phyloP scores from a whole-genome alignment of 1,139 yeast species.

The Yamadazyma spencermartinsiae region DNA sequence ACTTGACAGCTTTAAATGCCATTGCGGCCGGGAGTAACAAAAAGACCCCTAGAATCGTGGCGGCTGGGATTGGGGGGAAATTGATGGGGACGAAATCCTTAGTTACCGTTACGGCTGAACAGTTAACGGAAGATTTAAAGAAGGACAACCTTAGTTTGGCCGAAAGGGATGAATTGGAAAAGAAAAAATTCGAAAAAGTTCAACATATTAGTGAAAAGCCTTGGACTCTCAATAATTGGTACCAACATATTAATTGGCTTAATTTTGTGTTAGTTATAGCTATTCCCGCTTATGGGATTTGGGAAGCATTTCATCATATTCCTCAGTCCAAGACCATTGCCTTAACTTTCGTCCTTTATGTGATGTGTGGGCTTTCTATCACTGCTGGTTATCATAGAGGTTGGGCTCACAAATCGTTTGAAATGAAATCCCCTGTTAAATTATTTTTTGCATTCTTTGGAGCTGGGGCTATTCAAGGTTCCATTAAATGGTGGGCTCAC shows the following conservation, averaged over 20 bases:
- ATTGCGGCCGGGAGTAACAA: constrained; percentile 88
- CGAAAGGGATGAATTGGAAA: constrained; percentile 56
- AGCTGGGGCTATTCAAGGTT: constrained; percentile 95
- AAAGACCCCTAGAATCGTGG: constrained; percentile 66
- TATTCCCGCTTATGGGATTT: constrained; percentile 68
- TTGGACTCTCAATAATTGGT: constrained; percentile 83
- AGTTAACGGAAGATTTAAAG: constrained; percentile 54
- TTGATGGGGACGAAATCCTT: constrained; percentile 79
- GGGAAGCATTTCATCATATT: constrained; percentile 47
- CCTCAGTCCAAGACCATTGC: constrained; percentile 60
- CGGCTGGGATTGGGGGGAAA: constrained; percentile 74
- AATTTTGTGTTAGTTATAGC: constrained; percentile 75
- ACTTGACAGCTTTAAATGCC: constrained; percentile 74
- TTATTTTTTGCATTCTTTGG: constrained; percentile 81
- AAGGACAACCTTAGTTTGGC: constrained; percentile 28
- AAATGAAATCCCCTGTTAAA: constrained; percentile 70
- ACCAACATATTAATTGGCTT: constrained; percentile 89
- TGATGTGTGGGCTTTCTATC: constrained; percentile 80
- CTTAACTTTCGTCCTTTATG: constrained; percentile 64
- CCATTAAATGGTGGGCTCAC: constrained; percentile 99
- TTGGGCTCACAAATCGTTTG: constrained; percentile 84
- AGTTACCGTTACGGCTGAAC: constrained; percentile 66
- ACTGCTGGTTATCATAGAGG: constrained; percentile 83
- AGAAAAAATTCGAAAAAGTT: constrained; percentile 40
- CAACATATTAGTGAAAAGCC: constrained; percentile 90